Percentiles rank a stretch among this genome's conserved stretches.
Conservation (phyloP, 2,329 filamentous ascomycete genomes). For the Thielaviopsis populi region DNA sequence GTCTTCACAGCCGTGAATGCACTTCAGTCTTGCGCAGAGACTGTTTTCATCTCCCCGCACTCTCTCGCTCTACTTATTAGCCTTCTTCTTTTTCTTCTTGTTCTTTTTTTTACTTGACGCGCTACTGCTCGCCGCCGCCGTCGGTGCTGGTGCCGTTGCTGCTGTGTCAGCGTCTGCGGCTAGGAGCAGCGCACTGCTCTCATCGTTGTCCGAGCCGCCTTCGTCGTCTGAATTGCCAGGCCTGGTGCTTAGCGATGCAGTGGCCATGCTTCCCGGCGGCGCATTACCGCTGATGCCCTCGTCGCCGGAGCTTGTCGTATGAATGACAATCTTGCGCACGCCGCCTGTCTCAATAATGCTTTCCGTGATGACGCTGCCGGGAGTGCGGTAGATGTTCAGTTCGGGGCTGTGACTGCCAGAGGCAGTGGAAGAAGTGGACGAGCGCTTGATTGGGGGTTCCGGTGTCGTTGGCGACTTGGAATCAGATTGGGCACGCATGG, state of each 20-base stretch:
- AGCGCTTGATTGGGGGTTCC: background rate
- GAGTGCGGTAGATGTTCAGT: constrained; percentile 29
- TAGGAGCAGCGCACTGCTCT: background rate
- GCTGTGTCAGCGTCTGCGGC: background rate
- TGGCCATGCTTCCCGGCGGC: background rate
- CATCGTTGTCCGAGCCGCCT: background rate
- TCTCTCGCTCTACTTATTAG: constrained; percentile 2
- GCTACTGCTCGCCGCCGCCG: background rate
- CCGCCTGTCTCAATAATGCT: constrained; percentile 61
- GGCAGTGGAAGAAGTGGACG: background rate
- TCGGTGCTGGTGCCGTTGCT: background rate
- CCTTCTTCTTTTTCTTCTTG: constrained; percentile 17
- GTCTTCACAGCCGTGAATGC: too few relatives aligned
- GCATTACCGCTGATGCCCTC: constrained; percentile 19
- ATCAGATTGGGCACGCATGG: background rate
- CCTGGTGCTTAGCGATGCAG: background rate
- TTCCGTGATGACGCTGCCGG: constrained; percentile 66
- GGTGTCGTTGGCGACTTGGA: background rate
- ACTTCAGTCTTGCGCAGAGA: too few relatives aligned
- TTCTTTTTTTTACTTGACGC: constrained; percentile 15
- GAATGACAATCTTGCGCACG: constrained; percentile 57
- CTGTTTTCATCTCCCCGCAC: too few relatives aligned
- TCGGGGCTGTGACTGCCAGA: background rate
- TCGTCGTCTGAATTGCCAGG: background rate
- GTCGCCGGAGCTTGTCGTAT: constrained; percentile 25